These are phyloP conservation scores for Lachancea waltii DNA, from an alignment of 805 yeast genomes.

Conservation along the genomic window DNA sequence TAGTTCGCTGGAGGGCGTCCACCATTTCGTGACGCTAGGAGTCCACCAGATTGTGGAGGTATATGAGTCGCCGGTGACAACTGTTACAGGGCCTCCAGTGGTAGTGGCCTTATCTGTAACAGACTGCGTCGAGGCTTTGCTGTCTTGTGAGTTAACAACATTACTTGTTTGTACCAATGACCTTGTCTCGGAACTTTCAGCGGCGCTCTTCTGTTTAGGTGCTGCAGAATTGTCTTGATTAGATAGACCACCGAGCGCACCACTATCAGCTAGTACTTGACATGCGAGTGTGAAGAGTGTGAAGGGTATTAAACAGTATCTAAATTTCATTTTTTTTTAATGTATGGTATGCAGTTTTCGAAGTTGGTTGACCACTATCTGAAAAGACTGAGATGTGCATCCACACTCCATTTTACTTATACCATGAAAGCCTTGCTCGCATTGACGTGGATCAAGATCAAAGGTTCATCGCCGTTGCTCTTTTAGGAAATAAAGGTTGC, in stretches of 20 bases:
- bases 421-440: too few relatives aligned
- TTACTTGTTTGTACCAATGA: slow-evolving; percentile 9
- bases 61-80: slow-evolving; percentile 19
- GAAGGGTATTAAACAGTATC: not conserved
- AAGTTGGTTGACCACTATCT: too few relatives aligned
- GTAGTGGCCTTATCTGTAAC: slow-evolving; percentile 9
- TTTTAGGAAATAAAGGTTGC: too few relatives aligned
- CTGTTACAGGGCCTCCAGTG: slow-evolving; percentile 18
- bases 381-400: too few relatives aligned
- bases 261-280: not conserved
- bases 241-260: not conserved
- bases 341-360: too few relatives aligned
- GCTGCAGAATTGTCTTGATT: too few relatives aligned
- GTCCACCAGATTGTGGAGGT: slow-evolving; percentile 31
- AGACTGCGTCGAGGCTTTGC: slow-evolving; percentile 15
- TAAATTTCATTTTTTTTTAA: not conserved
- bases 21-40: slow-evolving; percentile 13
- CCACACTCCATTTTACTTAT: too few relatives aligned
- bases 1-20: slow-evolving; percentile 12
- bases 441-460: too few relatives aligned
- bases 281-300: not conserved
- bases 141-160: slow-evolving; percentile 5
- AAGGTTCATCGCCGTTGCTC: too few relatives aligned
- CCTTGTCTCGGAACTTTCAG: too few relatives aligned
- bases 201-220: too few relatives aligned